Percentiles rank a stretch among this genome's conserved stretches.
Evolutionary conservation across 2,329 filamentous ascomycete genomes (phyloP).

Genomic region (Aspergillus glaucus): DNA sequence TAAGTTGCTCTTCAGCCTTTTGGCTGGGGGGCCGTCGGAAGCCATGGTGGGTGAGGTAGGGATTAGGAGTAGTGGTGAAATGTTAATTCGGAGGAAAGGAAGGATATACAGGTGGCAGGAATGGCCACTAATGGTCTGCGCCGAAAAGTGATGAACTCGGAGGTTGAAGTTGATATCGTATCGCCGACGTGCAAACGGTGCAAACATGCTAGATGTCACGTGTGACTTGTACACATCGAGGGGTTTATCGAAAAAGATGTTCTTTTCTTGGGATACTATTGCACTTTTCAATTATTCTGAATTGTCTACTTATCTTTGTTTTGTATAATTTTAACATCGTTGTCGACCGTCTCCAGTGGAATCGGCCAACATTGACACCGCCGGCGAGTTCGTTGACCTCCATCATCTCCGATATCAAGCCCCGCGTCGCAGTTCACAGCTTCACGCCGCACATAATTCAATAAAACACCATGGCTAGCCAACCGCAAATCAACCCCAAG

Average conservation of each 20-base stretch:
- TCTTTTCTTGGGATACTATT: too few species aligned
- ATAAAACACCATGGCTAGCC: conserved; percentile 31
- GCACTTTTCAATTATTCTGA: too few species aligned
- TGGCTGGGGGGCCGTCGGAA: conserved; percentile 33
- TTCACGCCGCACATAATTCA: conserved; percentile 16
- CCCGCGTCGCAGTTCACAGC: conserved; percentile 28
- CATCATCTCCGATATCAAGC: conserved; percentile 12
- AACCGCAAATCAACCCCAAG: conserved; percentile 35
- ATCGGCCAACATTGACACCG: background rate
- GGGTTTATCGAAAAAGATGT: background rate
- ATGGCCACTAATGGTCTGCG: conserved; percentile 1
- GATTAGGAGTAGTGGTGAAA: background rate
- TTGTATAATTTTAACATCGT: too few species aligned
- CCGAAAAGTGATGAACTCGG: background rate
- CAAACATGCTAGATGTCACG: conserved; percentile 20
- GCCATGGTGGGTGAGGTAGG: conserved; percentile 19
- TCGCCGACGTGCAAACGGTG: conserved; percentile 19
- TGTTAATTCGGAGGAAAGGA: background rate
- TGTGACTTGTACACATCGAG: background rate
- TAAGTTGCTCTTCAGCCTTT: conserved; percentile 33
- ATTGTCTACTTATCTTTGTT: too few species aligned
- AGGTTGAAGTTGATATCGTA: conserved; percentile 5
- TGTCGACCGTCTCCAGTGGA: too few species aligned
- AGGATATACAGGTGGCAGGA: background rate
- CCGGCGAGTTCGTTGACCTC: background rate